These are phyloP conservation scores for Leccinum variicolor DNA, from an alignment of 768 basidiomycete genomes.

Conservation along the genomic window DNA sequence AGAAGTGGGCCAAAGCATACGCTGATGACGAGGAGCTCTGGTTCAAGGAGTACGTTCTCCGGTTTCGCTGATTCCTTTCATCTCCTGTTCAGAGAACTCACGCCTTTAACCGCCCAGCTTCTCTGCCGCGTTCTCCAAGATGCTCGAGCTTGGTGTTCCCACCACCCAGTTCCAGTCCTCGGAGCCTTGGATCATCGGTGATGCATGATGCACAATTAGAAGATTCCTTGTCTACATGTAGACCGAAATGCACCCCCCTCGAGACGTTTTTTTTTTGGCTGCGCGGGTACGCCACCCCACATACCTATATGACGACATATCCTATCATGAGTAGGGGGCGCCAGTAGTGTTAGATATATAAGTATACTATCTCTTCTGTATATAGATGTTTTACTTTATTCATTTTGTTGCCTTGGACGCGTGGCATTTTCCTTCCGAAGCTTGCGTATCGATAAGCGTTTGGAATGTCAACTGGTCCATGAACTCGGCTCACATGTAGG, in stretches of 20 bases:
- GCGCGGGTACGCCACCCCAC: not conserved
- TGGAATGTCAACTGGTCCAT: not conserved
- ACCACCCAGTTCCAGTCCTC: constrained; percentile 64
- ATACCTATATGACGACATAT: not conserved
- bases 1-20: constrained; percentile 83
- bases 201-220: constrained; percentile 29
- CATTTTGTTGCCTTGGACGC: not conserved
- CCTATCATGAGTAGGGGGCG: not conserved
- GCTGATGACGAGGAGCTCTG: constrained; percentile 82
- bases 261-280: not conserved
- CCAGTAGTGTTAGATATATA: not conserved
- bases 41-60: constrained; percentile 81
- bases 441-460: too few relatives aligned
- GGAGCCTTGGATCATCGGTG: constrained; percentile 70
- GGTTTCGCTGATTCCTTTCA: not conserved
- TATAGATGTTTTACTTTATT: not conserved
- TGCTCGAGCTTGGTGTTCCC: constrained; percentile 95
- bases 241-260: not conserved
- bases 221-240: not conserved
- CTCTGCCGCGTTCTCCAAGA: constrained; percentile 67
- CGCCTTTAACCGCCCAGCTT: constrained; percentile 54
- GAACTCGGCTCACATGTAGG: not conserved
- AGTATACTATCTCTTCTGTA: not conserved
- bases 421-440: not conserved
- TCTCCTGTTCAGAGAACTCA: not conserved